phyloP scores from a whole-genome alignment of 345 rosid genomes.

The Pugionium cornutum region DNA sequence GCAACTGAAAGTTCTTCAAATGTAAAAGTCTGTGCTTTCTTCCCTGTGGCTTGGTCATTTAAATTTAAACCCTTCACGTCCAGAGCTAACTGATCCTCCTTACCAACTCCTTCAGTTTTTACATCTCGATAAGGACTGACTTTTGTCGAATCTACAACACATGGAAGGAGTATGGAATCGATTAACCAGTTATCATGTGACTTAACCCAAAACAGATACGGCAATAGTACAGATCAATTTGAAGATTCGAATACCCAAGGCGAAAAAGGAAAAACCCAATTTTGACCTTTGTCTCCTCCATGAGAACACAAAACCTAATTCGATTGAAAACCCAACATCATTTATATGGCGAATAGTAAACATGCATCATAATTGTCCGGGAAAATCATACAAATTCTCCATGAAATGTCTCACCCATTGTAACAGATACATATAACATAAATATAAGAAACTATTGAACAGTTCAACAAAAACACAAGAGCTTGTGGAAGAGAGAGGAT shows the following conservation, averaged over 20 bases:
- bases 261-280: background rate
- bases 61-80: constrained; percentile 56
- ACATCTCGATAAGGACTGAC: constrained; percentile 46
- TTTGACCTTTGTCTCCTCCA: constrained; percentile 24
- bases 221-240: background rate
- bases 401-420: background rate
- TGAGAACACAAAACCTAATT: constrained; percentile 33
- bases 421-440: constrained; percentile 16
- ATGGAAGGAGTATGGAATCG: background rate
- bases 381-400: background rate
- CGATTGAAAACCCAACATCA: constrained; percentile 18
- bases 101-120: constrained; percentile 43
- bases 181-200: constrained; percentile 5
- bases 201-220: constrained; percentile 23
- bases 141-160: constrained; percentile 49
- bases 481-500: too few species aligned
- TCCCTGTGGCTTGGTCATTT: constrained; percentile 50
- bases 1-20: background rate
- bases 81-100: constrained; percentile 48
- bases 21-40: constrained; percentile 46
- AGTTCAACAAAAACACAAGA: constrained; percentile 4
- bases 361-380: constrained; percentile 32
- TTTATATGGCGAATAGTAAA: constrained; percentile 14
- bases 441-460: background rate
- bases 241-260: constrained; percentile 11